Evolutionary conservation across 257 asterid genomes (phyloP), one percentile per base, ranked within the genome.

Genomic region (Petunia secreta): DNA sequence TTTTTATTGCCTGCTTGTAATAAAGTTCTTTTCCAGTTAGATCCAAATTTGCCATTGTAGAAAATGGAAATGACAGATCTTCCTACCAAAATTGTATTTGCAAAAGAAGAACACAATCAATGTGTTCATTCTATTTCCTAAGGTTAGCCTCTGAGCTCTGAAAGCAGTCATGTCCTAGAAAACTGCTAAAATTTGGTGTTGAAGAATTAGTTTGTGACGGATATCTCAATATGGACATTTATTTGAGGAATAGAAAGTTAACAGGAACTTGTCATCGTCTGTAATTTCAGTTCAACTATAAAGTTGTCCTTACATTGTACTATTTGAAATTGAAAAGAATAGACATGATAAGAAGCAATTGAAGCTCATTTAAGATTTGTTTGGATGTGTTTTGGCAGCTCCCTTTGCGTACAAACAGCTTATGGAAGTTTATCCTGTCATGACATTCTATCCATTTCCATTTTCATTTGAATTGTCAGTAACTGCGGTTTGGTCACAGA

Each of bases 91-190:
- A 5, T 71, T 50, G 77, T 36, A 25, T 50, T 34, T 73, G 44
- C 77, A 48, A 48, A 73, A 50, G 44, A 71, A 25, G 50, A 50
- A 71, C 34, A 71, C 54, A 50, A 71, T 71, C 77, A 50, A 71
- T 34, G 4, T 34, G 77, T 34, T 71, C 77, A 71, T 34, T 10
- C 60, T 48, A 34, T 50, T 34, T 48, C 25, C 77, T 34, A 50
- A 11, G 34, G 5, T 48, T 48, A 71, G 43, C 60, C 41, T 71
- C 41, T 25, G 25, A 48, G 40, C 6, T 73, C 60, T 34, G 62
- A 50, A 50, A 48, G 62, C 7, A 50, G 62, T 73, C 58, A 34
- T 50, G 77, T 1, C 10, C 11, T 10, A 43, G 11, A 34, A 73
- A 50, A 34, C 44, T 73, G 46, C 2, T 11, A 48, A 73, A 62